phyloP scores from a whole-genome alignment of 1,284 basidiomycete species.

The Microbotryum saponariae region DNA sequence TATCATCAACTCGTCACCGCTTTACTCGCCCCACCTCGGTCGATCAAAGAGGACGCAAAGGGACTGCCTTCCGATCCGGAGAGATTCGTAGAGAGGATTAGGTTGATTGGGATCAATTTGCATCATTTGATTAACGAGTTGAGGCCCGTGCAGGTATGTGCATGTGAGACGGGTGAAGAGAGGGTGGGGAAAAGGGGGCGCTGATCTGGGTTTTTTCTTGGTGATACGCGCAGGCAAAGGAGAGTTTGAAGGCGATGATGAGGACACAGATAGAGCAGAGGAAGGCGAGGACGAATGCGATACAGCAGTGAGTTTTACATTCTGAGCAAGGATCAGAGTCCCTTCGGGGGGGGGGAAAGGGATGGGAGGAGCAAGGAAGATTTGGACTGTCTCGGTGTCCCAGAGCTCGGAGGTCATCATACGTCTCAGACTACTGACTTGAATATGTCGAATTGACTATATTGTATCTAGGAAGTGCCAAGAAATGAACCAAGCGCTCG shows the following conservation, averaged over 20 bases:
- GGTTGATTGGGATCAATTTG: constrained; percentile 37
- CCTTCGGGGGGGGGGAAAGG: no score
- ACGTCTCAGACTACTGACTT: no score
- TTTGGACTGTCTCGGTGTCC: no score
- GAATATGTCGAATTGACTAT: no score
- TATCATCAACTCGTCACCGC: constrained; percentile 37
- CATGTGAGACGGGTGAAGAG: no score
- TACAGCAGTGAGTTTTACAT: constrained; percentile 18
- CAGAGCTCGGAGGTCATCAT: no score
- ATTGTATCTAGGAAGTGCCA: no score
- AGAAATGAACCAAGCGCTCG: no score
- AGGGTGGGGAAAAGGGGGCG: background rate
- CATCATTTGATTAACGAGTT: constrained; percentile 40
- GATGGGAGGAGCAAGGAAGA: no score
- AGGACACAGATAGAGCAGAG: constrained; percentile 35
- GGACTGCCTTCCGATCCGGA: constrained; percentile 22
- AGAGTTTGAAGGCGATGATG: constrained; percentile 38
- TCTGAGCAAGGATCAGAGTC: no score
- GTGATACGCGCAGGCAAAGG: constrained; percentile 33
- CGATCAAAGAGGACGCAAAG: constrained; percentile 22
- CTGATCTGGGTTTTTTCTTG: background rate
- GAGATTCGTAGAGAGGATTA: constrained; percentile 35
- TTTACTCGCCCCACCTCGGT: constrained; percentile 35
- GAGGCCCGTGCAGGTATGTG: constrained; percentile 35
- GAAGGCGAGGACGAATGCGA: constrained; percentile 28